Base-by-base conservation (phyloP, 2,329 filamentous ascomycete genomes). In the Juglanconis sp. region DNA sequence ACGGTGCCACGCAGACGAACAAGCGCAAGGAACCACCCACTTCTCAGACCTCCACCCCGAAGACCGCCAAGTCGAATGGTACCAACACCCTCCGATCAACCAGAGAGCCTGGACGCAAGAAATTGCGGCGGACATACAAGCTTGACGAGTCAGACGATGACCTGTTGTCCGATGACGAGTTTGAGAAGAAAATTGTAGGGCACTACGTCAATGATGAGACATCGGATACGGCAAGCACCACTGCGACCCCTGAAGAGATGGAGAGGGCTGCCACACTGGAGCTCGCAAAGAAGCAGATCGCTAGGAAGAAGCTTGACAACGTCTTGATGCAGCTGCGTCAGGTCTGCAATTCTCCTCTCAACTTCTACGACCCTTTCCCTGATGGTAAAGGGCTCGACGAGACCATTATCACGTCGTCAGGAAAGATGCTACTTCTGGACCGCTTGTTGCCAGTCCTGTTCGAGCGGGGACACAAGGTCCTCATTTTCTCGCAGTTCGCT, bases 401-500 rank as follows among this genome's bases (percentile, higher is more conserved):
- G 69, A 88, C 84, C 1, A 84, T 99, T 5, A 85, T 99, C 38
- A 94, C 89, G 0, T 86, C 91, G 0, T 96, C 92, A 0, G 95
- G 95, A 13, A 99, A 99, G 73, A 97, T 99, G 92, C 84, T 97
- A 2, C 83, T 99, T 0, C 84, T 99, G 0, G 95, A 99, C 71
- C 87, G 92, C 0, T 81, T 99, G 0, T 82, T 99, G 0, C 90
- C 90, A 0, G 81, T 81, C 2, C 81, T 99, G 0, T 88, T 99
- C 61, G 65, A 78, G 0, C 81, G 85, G 1, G 88, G 85, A 3
- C 93, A 97, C 77, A 98, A 98, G 70, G 89, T 98, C 34, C 84
- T 99, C 50, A 92, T 99, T 55, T 99, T 99, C 74, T 96, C 91
- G 0, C 95, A 99, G 70, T 99, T 99, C 77, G 96, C 93, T 60